These are phyloP conservation scores for Malbranchea cinnamomea DNA, from an alignment of 2,329 filamentous ascomycete genomes.

Conservation along the genomic window DNA sequence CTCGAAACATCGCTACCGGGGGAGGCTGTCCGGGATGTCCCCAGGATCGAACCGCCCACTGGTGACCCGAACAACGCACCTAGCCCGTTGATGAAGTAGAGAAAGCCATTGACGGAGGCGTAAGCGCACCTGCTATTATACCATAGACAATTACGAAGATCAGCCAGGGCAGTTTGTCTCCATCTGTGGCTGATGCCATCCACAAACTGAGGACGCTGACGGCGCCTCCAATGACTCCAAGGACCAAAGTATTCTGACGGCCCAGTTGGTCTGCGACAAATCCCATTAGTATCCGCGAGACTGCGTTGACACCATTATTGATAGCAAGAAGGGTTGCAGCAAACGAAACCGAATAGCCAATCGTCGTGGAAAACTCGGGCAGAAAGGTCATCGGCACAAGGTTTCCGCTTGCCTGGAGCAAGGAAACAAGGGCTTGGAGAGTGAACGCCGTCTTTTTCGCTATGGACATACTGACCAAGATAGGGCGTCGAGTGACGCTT, in stretches of 20 bases:
- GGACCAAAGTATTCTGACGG: constrained; percentile 24
- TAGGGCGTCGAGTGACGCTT: constrained; percentile 5
- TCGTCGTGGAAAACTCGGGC: constrained; percentile 23
- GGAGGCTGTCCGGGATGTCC: constrained; percentile 4
- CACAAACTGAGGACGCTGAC: constrained; percentile 17
- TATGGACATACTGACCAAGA: constrained; percentile 19
- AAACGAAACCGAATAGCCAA: constrained; percentile 22
- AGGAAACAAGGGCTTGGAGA: constrained; percentile 21
- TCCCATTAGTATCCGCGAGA: constrained; percentile 25
- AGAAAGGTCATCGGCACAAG: constrained; percentile 27
- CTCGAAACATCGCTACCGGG: constrained; percentile 4
- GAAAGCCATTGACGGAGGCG: constrained; percentile 23
- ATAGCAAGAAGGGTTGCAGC: constrained; percentile 27
- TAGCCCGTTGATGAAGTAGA: constrained; percentile 26
- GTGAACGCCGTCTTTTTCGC: constrained; percentile 21
- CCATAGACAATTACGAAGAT: constrained; percentile 8
- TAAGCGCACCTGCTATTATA: constrained; percentile 15
- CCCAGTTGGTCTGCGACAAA: constrained; percentile 25
- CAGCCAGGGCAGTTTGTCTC: constrained; percentile 6
- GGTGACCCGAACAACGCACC: constrained; percentile 26
- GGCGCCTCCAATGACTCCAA: constrained; percentile 18
- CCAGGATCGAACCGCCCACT: constrained; percentile 14
- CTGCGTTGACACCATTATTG: constrained; percentile 26
- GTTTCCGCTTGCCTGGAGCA: constrained; percentile 25
- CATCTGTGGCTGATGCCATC: constrained; percentile 8